Conservation (phyloP, 805 yeast genomes). For the Sugiyamaella chiloensis region DNA sequence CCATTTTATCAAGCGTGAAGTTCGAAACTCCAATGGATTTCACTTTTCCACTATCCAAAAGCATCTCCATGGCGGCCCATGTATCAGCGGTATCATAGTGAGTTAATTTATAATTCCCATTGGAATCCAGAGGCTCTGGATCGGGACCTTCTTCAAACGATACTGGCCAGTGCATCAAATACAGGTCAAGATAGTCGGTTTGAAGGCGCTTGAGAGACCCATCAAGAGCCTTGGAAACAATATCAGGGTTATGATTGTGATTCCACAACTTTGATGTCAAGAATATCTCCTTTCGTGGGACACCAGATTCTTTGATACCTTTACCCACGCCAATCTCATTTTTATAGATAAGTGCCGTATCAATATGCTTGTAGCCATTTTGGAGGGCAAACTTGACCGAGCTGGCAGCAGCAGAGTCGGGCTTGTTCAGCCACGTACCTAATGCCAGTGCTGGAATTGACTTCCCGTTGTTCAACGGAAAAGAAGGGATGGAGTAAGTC, state of each 20-base stretch:
- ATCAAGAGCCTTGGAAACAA: slow-evolving; percentile 43
- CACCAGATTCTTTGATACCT: slow-evolving; percentile 56
- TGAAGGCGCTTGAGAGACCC: slow-evolving; percentile 42
- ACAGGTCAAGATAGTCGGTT: slow-evolving; percentile 51
- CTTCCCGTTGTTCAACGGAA: slow-evolving; percentile 35
- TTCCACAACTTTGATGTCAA: slow-evolving; percentile 42
- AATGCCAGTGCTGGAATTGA: slow-evolving; percentile 51
- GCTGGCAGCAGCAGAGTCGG: slow-evolving; percentile 29
- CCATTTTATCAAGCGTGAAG: slow-evolving; percentile 52
- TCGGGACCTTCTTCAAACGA: slow-evolving; percentile 37
- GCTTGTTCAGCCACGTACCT: slow-evolving; percentile 47
- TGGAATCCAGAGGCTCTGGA: slow-evolving; percentile 25
- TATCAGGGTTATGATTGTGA: slow-evolving; percentile 35
- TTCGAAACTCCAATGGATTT: slow-evolving; percentile 78
- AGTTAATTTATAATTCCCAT: slow-evolving; percentile 22
- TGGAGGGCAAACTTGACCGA: slow-evolving; percentile 46
- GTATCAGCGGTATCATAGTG: slow-evolving; percentile 40
- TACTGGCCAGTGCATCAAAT: slow-evolving; percentile 54
- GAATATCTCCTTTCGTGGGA: slow-evolving; percentile 47
- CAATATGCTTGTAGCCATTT: slow-evolving; percentile 63
- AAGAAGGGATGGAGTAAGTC: slow-evolving; percentile 4
- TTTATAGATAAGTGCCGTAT: slow-evolving; percentile 54
- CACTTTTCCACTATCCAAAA: slow-evolving; percentile 43
- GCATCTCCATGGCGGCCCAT: slow-evolving; percentile 60
- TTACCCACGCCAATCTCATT: slow-evolving; percentile 56